Evolutionary conservation across 176 grass and related monocot species (phyloP).

Genomic region (Eragrostis curvula): DNA sequence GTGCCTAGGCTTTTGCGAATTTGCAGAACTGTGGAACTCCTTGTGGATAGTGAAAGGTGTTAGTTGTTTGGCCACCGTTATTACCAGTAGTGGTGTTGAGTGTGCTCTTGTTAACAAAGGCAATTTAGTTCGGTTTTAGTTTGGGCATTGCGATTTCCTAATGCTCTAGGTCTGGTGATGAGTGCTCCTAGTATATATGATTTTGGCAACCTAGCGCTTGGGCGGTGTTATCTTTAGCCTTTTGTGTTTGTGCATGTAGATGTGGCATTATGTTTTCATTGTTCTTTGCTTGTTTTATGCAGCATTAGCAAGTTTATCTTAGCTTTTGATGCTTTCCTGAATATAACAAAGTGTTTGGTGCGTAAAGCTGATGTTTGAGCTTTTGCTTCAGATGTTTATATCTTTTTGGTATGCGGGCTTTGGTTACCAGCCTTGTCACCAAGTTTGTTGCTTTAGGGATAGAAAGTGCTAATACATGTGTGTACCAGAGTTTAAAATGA

Average conservation of each 20-base stretch:
- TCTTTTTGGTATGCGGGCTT: constrained; percentile 31
- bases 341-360: not conserved
- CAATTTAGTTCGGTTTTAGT: constrained; percentile 2
- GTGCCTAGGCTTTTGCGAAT: not conserved
- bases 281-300: constrained; percentile 23
- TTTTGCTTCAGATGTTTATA: constrained; percentile 30
- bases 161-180: not conserved
- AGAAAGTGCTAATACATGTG: constrained; percentile 11
- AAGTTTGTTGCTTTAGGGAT: constrained; percentile 27
- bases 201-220: constrained; percentile 7
- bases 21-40: not conserved
- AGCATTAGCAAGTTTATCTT: not conserved
- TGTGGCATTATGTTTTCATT: constrained; percentile 31
- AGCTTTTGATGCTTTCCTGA: constrained; percentile 24
- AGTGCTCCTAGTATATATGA: constrained; percentile 3
- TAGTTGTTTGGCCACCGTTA: constrained; percentile 24
- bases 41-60: constrained; percentile 16
- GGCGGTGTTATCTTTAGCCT: constrained; percentile 15
- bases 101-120: constrained; percentile 27
- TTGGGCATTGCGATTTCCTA: not conserved
- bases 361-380: constrained; percentile 22
- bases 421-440: constrained; percentile 1
- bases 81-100: not conserved
- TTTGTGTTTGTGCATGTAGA: constrained; percentile 33
- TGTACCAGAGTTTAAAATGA: constrained; percentile 5